Conservation (phyloP, 2,329 filamentous ascomycete species). For the Colletotrichum theobromicola region DNA sequence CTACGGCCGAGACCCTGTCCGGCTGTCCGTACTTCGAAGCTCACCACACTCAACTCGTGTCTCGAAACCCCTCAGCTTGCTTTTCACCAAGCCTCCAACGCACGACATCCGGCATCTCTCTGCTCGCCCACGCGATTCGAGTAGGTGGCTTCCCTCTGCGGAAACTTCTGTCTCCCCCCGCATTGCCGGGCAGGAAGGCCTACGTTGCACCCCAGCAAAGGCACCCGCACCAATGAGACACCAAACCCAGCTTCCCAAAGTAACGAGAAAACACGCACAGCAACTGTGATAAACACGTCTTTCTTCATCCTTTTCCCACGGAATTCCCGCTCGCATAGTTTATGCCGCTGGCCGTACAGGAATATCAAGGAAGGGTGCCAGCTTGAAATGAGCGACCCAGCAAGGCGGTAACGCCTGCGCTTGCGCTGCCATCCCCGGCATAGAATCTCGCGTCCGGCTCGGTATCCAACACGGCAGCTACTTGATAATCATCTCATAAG, state of each 20-base stretch:
- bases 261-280: neutral
- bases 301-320: neutral
- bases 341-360: neutral
- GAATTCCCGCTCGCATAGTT: neutral
- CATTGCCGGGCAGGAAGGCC: neutral
- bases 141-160: neutral
- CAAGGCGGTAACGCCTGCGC: neutral
- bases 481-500: neutral
- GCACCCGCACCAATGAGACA: neutral
- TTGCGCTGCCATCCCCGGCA: neutral
- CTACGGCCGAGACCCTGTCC: neutral
- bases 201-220: neutral
- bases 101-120: neutral
- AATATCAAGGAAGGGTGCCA: neutral
- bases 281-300: neutral
- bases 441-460: neutral
- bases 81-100: neutral
- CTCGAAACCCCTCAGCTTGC: neutral
- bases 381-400: neutral
- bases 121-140: neutral
- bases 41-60: neutral
- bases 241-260: neutral
- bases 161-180: neutral
- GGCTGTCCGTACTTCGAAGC: neutral
- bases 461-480: neutral